A percentile compares a stretch with the other conserved stretches of the same genome.
These are phyloP conservation scores for Alternaria burnsii DNA, from an alignment of 2,329 filamentous ascomycete genomes.

Conservation along the genomic window DNA sequence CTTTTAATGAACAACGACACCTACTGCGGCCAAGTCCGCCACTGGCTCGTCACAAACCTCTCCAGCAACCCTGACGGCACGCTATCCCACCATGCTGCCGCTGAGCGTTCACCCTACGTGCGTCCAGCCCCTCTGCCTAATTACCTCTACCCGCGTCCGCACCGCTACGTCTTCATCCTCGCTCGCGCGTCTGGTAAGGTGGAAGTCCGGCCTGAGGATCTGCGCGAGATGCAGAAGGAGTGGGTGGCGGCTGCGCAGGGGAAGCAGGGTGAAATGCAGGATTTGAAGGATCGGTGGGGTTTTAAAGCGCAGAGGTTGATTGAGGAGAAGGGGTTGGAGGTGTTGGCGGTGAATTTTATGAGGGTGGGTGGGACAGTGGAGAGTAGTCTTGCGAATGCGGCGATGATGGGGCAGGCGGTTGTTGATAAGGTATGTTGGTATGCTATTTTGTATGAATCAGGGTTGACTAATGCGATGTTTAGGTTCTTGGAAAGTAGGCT, in stretches of 20 bases:
- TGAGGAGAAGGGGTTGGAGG: conserved; percentile 27
- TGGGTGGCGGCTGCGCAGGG: conserved; percentile 26
- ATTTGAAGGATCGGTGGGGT: conserved; percentile 35
- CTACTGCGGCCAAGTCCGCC: conserved; percentile 33
- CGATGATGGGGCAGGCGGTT: conserved; percentile 27
- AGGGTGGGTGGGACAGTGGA: conserved; percentile 27
- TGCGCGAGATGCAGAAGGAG: conserved; percentile 27
- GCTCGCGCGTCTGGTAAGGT: conserved; percentile 15
- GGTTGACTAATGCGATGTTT: conserved; percentile 30
- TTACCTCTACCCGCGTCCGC: conserved; percentile 17
- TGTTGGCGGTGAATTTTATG: conserved; percentile 30
- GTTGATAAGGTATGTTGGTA: conserved; percentile 22
- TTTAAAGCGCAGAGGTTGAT: conserved; percentile 32
- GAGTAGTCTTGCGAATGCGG: conserved; percentile 24
- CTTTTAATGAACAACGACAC: conserved; percentile 34
- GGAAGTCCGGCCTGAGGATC: conserved; percentile 25
- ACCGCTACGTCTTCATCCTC: conserved; percentile 34
- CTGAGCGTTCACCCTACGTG: conserved; percentile 27
- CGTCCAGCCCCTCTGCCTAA: conserved; percentile 34
- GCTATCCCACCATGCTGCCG: conserved; percentile 9
- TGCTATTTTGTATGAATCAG: fast-evolving
- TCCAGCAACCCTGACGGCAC: conserved; percentile 19
- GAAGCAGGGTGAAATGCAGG: conserved; percentile 28
- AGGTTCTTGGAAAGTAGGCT: conserved; percentile 50
- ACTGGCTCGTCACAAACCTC: conserved; percentile 33